phyloP scores from a whole-genome alignment of 768 basidiomycete genomes.

The Plicaturopsis crispa region DNA sequence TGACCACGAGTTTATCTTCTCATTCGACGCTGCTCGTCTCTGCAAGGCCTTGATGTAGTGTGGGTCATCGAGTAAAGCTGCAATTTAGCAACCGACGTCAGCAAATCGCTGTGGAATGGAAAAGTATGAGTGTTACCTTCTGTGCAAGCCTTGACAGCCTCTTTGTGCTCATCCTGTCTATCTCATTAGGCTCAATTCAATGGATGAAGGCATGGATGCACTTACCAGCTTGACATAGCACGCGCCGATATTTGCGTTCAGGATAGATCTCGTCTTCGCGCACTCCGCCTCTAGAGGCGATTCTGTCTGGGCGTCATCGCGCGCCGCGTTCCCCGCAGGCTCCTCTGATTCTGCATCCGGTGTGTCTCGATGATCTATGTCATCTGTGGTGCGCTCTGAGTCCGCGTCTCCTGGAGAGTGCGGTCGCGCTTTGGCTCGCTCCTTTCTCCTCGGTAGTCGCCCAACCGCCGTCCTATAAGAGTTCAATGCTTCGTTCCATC shows the following conservation, averaged over 20 bases:
- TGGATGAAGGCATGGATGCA: constrained; percentile 2
- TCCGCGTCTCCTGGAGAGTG: constrained; percentile 10
- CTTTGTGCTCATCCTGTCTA: constrained; percentile 65
- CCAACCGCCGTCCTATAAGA: constrained; percentile 66
- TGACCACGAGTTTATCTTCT: constrained; percentile 74
- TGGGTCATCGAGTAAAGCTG: constrained; percentile 85
- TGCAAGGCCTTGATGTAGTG: constrained; percentile 82
- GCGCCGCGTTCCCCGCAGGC: constrained; percentile 10
- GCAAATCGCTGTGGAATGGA: constrained; percentile 1
- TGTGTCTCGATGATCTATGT: constrained; percentile 8
- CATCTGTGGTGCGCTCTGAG: constrained; percentile 12
- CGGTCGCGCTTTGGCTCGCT: constrained; percentile 11
- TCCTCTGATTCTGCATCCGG: constrained; percentile 13
- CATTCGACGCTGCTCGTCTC: constrained; percentile 83
- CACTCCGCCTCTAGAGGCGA: constrained; percentile 41
- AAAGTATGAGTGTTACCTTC: constrained; percentile 38
- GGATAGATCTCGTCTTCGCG: constrained; percentile 55
- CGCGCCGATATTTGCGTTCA: constrained; percentile 86
- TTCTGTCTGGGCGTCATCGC: constrained; percentile 16
- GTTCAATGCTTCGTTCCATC: constrained; percentile 65
- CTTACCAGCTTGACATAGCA: constrained; percentile 75
- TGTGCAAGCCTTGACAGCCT: constrained; percentile 74
- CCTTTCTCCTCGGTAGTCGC: constrained; percentile 46
- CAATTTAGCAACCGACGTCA: constrained; percentile 5
- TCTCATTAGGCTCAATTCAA: constrained; percentile 1